Evolutionary conservation across 192 early-diverging fungal genomes (phyloP).

Genomic region (Mortierella antarctica): DNA sequence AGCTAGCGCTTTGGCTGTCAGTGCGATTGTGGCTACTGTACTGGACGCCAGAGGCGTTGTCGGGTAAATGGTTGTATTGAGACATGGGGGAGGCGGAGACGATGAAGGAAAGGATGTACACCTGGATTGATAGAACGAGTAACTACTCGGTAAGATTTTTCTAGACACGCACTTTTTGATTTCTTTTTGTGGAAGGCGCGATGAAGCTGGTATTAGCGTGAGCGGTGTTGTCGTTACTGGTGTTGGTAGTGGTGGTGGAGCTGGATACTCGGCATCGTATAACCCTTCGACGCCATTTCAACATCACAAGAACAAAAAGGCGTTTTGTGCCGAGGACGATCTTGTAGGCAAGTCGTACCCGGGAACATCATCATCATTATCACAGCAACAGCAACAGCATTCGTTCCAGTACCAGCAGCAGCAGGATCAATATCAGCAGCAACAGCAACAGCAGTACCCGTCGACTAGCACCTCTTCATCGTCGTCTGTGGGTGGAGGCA

Average conservation of each 20-base stretch:
- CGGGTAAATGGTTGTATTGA: constrained; percentile 4
- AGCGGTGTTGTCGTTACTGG: too few species aligned
- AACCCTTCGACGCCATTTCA: constrained; percentile 5
- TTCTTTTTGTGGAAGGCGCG: too few species aligned
- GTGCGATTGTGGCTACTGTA: too few species aligned
- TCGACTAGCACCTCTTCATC: constrained; percentile 26
- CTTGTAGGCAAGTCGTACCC: constrained; percentile 10
- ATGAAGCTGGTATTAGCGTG: too few species aligned
- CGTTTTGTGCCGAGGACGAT: constrained; percentile 22
- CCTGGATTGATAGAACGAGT: too few species aligned
- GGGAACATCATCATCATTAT: not conserved
- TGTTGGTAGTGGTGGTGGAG: not conserved
- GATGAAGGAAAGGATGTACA: not conserved
- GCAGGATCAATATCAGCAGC: constrained; percentile 22
- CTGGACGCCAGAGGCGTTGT: not conserved
- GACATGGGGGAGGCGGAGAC: constrained; percentile 11
- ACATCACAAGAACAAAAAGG: constrained; percentile 2
- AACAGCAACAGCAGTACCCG: constrained; percentile 17
- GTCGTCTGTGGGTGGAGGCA: constrained; percentile 11
- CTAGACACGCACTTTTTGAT: too few species aligned
- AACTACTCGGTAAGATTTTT: too few species aligned
- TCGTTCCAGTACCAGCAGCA: constrained; percentile 6
- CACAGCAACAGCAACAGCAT: constrained; percentile 7
- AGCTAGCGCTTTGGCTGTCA: not conserved
- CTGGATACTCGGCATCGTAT: constrained; percentile 1